A percentile compares a stretch with the other conserved stretches of the same genome.
Conservation (phyloP, 192 early-diverging fungal genomes). For the Coemansia sp. region DNA sequence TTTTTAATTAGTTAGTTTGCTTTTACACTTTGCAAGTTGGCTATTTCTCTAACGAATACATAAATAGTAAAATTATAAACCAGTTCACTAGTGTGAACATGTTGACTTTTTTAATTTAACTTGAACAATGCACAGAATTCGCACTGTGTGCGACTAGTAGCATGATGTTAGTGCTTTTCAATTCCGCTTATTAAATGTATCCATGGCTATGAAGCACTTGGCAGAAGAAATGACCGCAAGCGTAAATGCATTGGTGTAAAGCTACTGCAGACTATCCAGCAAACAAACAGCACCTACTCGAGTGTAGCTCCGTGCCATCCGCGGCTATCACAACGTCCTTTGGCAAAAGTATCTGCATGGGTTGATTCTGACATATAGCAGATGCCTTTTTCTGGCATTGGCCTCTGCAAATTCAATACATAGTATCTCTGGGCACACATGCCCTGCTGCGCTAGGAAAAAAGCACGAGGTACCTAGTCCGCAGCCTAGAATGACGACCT, state of each 20-base stretch:
- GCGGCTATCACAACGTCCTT: constrained; percentile 25
- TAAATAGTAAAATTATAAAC: no score
- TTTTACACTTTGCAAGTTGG: no score
- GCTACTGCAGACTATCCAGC: constrained; percentile 76
- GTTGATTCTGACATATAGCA: constrained; percentile 54
- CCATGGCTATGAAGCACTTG: constrained; percentile 2
- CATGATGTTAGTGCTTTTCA: no score
- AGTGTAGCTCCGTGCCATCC: constrained; percentile 75
- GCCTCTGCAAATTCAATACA: constrained; percentile 94
- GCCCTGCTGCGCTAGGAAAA: constrained; percentile 59
- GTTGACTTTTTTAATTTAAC: no score
- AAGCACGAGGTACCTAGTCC: constrained; percentile 94
- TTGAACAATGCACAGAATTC: no score
- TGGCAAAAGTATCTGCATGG: constrained; percentile 36
- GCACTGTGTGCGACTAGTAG: no score
- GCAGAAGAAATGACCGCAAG: constrained; percentile 53
- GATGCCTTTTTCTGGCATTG: constrained; percentile 74
- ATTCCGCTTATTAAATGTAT: no score
- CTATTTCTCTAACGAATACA: no score
- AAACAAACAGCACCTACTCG: constrained; percentile 66
- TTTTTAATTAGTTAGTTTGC: no score
- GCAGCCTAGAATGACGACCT: constrained; percentile 85
- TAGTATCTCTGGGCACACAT: constrained; percentile 55
- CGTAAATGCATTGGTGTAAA: constrained; percentile 66
- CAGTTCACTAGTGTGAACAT: no score